Conservation (phyloP, 2,329 filamentous ascomycete species). For the Aspergillus jensenii region DNA sequence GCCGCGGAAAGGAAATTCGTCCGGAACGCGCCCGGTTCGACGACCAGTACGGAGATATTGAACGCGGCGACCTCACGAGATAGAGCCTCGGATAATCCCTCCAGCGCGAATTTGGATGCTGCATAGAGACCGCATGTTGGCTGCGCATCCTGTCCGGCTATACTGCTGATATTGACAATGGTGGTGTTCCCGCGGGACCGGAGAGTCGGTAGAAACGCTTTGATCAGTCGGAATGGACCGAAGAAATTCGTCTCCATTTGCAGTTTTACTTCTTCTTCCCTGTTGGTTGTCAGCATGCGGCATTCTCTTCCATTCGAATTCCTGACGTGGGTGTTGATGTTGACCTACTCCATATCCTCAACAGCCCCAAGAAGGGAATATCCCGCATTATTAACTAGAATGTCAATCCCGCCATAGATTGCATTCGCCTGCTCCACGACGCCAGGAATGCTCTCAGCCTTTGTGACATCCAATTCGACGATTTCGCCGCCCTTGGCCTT, state of each 20-base stretch:
- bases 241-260: conserved; percentile 43
- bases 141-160: conserved; percentile 46
- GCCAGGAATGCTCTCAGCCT: not conserved
- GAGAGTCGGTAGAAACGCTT: conserved; percentile 40
- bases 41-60: conserved; percentile 39
- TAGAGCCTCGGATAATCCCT: conserved; percentile 41
- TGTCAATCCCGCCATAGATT: conserved; percentile 12
- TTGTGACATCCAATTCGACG: conserved; percentile 16
- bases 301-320: not conserved
- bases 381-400: conserved; percentile 18
- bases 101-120: conserved; percentile 44
- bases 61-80: conserved; percentile 37
- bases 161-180: conserved; percentile 50
- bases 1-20: conserved; percentile 40
- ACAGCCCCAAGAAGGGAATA: conserved; percentile 21
- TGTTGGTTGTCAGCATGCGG: not conserved
- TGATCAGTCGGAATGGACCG: conserved; percentile 41
- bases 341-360: conserved; percentile 21
- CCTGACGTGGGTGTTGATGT: no score
- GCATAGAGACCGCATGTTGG: conserved; percentile 39
- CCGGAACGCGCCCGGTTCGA: conserved; percentile 46
- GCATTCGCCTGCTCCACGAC: not conserved
- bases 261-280: conserved; percentile 16
- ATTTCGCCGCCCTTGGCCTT: conserved; percentile 8
- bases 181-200: conserved; percentile 34